A percentile compares a stretch with the other conserved stretches of the same genome.
Evolutionary conservation across 495 filamentous ascomycete genomes (phyloP).

Genomic region (Talaromyces nanjingensis): DNA sequence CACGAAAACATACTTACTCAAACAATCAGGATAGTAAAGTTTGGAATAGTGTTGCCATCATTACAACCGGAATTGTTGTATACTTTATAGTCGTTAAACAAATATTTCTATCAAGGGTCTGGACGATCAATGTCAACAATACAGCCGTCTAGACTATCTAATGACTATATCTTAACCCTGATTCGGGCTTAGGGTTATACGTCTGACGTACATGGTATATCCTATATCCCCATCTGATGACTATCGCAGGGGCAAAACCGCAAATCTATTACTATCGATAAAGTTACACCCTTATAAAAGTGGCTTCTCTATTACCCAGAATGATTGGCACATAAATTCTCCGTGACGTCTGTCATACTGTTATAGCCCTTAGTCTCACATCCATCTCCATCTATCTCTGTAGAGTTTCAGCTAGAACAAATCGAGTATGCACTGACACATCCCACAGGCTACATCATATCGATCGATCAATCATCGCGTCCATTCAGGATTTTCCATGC

Average conservation of each 20-base stretch:
- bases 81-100: not conserved
- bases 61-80: not conserved
- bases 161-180: too few species aligned
- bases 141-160: too few species aligned
- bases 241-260: not conserved
- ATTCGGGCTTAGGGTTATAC: not conserved
- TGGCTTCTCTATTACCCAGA: not conserved
- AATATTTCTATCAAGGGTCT: not conserved
- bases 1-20: not conserved
- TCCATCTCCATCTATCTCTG: not conserved
- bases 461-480: not conserved
- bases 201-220: not conserved
- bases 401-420: not conserved
- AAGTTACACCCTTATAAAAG: not conserved
- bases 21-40: not conserved
- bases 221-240: not conserved
- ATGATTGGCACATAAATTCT: constrained; percentile 3
- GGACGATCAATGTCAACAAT: not conserved
- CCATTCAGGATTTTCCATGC: not conserved
- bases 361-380: not conserved
- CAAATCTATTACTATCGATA: not conserved
- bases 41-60: not conserved
- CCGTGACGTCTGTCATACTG: constrained; percentile 1
- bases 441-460: not conserved
- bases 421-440: too few species aligned